Conservation (phyloP, 2,329 filamentous ascomycete species). For the Scortechinia acanthostroma region DNA sequence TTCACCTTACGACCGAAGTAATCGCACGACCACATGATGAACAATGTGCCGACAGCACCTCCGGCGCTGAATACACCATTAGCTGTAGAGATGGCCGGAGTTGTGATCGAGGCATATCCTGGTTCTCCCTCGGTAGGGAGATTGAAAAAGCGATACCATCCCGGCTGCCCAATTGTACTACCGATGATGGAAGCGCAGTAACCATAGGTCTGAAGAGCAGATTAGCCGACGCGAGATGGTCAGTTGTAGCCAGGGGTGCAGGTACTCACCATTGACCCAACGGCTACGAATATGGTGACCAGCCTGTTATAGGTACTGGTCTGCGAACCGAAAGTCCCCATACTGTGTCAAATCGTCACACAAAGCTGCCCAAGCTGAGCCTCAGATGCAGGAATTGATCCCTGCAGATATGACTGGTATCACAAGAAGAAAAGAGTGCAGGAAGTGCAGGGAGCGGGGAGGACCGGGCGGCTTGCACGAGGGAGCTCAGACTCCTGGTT, state of each 20-base stretch:
- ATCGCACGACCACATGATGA: slow-evolving; percentile 39
- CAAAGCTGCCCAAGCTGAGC: no score
- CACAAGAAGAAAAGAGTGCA: no score
- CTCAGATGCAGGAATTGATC: no score
- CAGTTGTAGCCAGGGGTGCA: not conserved
- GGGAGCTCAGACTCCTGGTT: no score
- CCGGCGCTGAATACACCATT: slow-evolving; percentile 39
- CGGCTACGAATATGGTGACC: slow-evolving; percentile 22
- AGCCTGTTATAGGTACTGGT: slow-evolving; percentile 21
- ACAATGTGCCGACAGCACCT: slow-evolving; percentile 33
- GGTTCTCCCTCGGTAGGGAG: slow-evolving; percentile 30
- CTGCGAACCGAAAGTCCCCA: slow-evolving; percentile 4
- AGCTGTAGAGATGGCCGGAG: slow-evolving; percentile 34
- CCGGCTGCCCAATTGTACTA: slow-evolving; percentile 41
- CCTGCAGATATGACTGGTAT: no score
- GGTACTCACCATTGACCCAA: slow-evolving; percentile 18
- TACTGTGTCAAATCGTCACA: no score
- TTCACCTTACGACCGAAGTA: slow-evolving; percentile 31
- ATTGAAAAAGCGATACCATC: slow-evolving; percentile 39
- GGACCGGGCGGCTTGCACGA: no score
- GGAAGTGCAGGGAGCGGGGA: no score
- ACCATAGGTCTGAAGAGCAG: slow-evolving; percentile 31
- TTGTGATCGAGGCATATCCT: slow-evolving; percentile 34
- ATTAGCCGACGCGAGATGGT: not conserved
- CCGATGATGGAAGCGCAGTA: slow-evolving; percentile 39